phyloP scores from a whole-genome alignment of 177 flowering plant genomes.

The Vitis hybrid region DNA sequence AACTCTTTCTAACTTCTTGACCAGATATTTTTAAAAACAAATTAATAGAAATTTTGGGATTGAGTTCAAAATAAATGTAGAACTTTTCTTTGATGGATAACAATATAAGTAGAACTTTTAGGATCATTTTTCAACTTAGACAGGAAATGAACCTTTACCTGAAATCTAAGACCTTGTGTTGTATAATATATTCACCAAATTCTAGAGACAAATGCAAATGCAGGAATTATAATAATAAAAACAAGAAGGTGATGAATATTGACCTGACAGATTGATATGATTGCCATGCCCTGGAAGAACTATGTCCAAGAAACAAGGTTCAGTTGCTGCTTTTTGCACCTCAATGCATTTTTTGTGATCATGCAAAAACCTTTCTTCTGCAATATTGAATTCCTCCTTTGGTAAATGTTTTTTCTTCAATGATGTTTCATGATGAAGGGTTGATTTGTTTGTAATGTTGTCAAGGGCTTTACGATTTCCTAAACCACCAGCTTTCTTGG shows the following conservation, averaged over 20 bases:
- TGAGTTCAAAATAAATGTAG: no score
- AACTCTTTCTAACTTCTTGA: no score
- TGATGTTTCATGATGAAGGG: conserved; percentile 16
- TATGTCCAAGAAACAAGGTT: conserved; percentile 23
- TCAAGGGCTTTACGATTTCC: conserved; percentile 42
- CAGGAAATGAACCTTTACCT: no score
- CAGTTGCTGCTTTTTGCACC: conserved; percentile 14
- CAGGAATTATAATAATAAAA: background rate
- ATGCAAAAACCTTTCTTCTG: conserved; percentile 38
- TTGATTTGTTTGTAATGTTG: conserved; percentile 44
- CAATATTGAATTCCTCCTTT: conserved; percentile 33
- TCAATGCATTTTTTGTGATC: conserved; percentile 46
- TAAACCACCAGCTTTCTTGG: conserved; percentile 31
- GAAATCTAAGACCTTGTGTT: no score
- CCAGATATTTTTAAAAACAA: no score
- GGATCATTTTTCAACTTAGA: no score
- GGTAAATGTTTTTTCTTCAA: conserved; percentile 20
- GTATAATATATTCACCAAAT: no score
- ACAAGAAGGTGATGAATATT: background rate
- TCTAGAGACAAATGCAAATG: no score
- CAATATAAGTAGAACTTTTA: no score
- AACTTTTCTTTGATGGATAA: no score
- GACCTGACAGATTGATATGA: background rate
- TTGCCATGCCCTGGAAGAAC: conserved; percentile 37
- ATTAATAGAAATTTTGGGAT: no score